Conservation (phyloP, 2,329 filamentous ascomycete genomes). For the Sarocladium oryzae region DNA sequence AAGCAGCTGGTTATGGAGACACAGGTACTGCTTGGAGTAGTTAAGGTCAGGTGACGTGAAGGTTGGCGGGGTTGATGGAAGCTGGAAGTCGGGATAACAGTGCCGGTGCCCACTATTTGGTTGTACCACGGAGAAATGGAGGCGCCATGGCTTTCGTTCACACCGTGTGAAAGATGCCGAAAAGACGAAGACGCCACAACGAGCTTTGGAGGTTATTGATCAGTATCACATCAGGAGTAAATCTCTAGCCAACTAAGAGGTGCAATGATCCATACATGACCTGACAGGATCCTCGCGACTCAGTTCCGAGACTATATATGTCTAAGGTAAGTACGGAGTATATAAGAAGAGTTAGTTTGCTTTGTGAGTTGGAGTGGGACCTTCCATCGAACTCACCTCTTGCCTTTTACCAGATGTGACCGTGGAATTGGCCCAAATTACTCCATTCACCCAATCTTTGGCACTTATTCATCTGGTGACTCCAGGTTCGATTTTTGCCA, state of each 20-base stretch:
- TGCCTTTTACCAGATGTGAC: constrained; percentile 78
- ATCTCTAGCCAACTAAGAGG: too few species aligned
- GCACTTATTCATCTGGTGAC: constrained; percentile 32
- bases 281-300: too few species aligned
- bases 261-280: too few species aligned
- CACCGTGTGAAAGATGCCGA: background rate
- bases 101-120: too few species aligned
- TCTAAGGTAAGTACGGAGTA: constrained; percentile 17
- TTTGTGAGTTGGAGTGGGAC: constrained; percentile 55
- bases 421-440: constrained; percentile 51
- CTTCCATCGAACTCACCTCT: constrained; percentile 69
- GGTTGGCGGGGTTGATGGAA: background rate
- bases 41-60: background rate
- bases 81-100: background rate
- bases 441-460: constrained; percentile 49
- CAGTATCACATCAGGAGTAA: too few species aligned
- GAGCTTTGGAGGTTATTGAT: background rate
- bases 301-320: too few species aligned
- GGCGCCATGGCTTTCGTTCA: background rate
- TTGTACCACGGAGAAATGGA: too few species aligned
- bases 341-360: too few species aligned
- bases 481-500: constrained; percentile 33
- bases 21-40: background rate
- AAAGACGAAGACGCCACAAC: background rate
- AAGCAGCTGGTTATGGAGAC: background rate